Evolutionary conservation across 1,284 basidiomycete species (phyloP).

Genomic region (Ceratobasidium papillatum): DNA sequence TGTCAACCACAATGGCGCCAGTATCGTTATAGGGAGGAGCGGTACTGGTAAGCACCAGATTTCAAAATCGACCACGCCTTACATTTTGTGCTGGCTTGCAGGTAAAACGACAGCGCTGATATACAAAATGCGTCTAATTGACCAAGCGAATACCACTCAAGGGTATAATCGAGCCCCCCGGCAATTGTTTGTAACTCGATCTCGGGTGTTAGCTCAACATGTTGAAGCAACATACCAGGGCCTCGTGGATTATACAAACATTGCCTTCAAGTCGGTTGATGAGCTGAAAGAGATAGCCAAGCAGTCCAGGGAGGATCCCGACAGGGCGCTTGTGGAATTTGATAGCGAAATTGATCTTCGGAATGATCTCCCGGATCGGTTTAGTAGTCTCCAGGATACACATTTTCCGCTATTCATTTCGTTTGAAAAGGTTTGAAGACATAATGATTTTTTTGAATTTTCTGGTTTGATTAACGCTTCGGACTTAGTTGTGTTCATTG

Average conservation of each 20-base stretch:
- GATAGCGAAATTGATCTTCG: conserved; percentile 1
- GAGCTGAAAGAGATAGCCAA: conserved; percentile 14
- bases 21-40: conserved; percentile 10
- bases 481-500: background rate
- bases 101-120: conserved; percentile 17
- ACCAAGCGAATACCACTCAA: conserved; percentile 4
- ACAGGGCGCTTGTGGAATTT: conserved; percentile 20
- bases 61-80: background rate
- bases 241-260: conserved; percentile 11
- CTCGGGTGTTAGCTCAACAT: conserved; percentile 11
- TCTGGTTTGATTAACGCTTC: background rate
- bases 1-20: conserved; percentile 16
- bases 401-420: conserved; percentile 31
- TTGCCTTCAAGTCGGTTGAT: background rate
- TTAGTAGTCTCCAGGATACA: background rate
- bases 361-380: conserved; percentile 18
- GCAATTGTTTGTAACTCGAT: conserved; percentile 7
- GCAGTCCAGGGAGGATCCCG: background rate
- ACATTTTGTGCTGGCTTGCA: background rate
- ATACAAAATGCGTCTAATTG: conserved; percentile 8
- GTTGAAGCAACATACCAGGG: conserved; percentile 17
- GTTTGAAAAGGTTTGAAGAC: conserved; percentile 6
- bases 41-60: background rate
- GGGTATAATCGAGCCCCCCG: background rate
- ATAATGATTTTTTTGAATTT: background rate